These are phyloP conservation scores for Avena eriantha DNA, from an alignment of 176 grass and related monocot genomes.

Conservation along the genomic window DNA sequence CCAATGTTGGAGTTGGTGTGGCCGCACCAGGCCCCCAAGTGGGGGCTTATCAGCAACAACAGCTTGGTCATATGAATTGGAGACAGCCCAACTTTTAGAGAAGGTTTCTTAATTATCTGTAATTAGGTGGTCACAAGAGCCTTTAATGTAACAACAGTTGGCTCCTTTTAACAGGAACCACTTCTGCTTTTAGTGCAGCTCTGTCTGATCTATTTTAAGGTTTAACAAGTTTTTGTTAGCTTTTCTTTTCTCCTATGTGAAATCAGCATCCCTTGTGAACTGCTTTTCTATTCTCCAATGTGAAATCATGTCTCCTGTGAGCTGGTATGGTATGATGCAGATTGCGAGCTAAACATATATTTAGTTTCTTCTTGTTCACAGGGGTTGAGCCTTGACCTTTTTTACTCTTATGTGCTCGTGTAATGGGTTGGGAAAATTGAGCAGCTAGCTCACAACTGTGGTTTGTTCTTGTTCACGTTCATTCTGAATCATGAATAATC, in stretches of 20 bases:
- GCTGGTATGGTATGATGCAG: constrained; percentile 56
- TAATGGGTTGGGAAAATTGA: not conserved
- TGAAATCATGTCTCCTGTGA: constrained; percentile 55
- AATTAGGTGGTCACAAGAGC: constrained; percentile 75
- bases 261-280: constrained; percentile 53
- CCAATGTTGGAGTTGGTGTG: constrained; percentile 68
- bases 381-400: constrained; percentile 10
- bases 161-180: constrained; percentile 69
- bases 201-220: constrained; percentile 70
- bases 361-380: constrained; percentile 36
- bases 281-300: constrained; percentile 49
- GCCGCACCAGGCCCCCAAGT: constrained; percentile 70
- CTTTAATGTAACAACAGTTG: constrained; percentile 73
- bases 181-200: constrained; percentile 68
- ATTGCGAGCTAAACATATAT: constrained; percentile 53
- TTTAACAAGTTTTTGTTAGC: constrained; percentile 65
- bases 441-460: not conserved
- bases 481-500: not conserved
- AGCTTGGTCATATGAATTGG: constrained; percentile 82
- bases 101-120: constrained; percentile 68
- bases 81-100: constrained; percentile 66
- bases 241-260: constrained; percentile 48
- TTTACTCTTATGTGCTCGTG: constrained; percentile 21
- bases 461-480: not conserved
- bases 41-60: constrained; percentile 73